Evolutionary conservation across 2,329 filamentous ascomycete species (phyloP).

Genomic region (Colletotrichum limetticola): DNA sequence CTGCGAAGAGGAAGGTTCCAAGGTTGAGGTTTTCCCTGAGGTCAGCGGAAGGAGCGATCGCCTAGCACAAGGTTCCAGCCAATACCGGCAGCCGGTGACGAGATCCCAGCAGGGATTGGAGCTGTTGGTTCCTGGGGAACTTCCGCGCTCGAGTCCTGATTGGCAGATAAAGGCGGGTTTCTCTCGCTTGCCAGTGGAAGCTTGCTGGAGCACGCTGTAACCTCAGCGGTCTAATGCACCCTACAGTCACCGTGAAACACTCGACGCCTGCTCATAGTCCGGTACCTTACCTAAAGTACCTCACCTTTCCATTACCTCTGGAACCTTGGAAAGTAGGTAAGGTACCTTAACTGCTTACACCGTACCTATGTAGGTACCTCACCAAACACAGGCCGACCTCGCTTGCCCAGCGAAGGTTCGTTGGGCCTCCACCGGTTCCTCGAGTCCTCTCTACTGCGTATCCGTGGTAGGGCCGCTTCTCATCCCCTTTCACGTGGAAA

Average conservation of each 20-base stretch:
- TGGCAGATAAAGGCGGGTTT: neutral
- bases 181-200: neutral
- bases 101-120: conserved; percentile 35
- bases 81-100: conserved; percentile 34
- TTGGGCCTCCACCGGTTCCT: conserved; percentile 15
- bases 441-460: neutral
- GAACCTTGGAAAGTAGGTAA: neutral
- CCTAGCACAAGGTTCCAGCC: conserved; percentile 22
- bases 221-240: conserved; percentile 5
- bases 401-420: neutral
- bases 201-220: conserved; percentile 23
- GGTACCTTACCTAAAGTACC: neutral
- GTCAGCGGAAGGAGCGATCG: conserved; percentile 27
- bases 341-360: no score
- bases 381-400: neutral
- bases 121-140: conserved; percentile 32
- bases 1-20: conserved; percentile 26
- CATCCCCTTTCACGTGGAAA: conserved; percentile 7
- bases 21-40: conserved; percentile 31
- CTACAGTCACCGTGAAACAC: neutral
- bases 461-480: neutral
- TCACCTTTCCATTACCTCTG: no score
- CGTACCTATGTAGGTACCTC: no score
- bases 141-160: conserved; percentile 26
- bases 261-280: neutral